Percentiles rank a stretch among this genome's conserved stretches.
phyloP scores from a whole-genome alignment of 768 basidiomycete genomes.

The Ramaria rubella region DNA sequence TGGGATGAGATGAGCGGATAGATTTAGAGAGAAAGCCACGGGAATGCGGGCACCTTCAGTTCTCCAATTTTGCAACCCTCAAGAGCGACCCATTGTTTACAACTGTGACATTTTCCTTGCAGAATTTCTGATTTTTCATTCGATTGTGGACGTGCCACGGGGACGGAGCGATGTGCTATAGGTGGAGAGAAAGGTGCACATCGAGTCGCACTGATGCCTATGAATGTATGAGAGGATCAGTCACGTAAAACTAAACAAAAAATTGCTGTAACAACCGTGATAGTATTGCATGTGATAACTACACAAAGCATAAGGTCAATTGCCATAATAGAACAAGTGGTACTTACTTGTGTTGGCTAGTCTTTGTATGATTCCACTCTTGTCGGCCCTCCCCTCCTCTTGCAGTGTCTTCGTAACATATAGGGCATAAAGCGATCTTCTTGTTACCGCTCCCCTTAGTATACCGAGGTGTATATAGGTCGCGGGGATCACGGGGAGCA shows the following conservation, averaged over 20 bases:
- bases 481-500: conserved; percentile 50
- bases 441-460: conserved; percentile 61
- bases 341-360: conserved; percentile 13
- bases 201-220: conserved; percentile 65
- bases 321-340: neutral
- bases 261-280: conserved; percentile 45
- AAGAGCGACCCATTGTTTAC: conserved; percentile 62
- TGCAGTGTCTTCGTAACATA: conserved; percentile 54
- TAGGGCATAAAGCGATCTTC: conserved; percentile 73
- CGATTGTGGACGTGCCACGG: conserved; percentile 33
- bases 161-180: conserved; percentile 44
- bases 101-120: conserved; percentile 76
- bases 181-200: conserved; percentile 77
- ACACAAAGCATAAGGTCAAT: neutral
- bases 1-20: conserved; percentile 18
- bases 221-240: neutral
- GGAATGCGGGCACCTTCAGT: conserved; percentile 45
- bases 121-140: conserved; percentile 52
- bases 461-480: conserved; percentile 75
- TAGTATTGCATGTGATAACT: conserved; percentile 83
- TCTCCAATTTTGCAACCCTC: conserved; percentile 72
- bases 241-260: neutral
- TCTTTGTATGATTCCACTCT: conserved; percentile 40
- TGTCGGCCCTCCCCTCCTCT: conserved; percentile 62
- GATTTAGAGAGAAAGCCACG: neutral